phyloP scores from a whole-genome alignment of 2,329 filamentous ascomycete species.

The Cladosporium sp. region DNA sequence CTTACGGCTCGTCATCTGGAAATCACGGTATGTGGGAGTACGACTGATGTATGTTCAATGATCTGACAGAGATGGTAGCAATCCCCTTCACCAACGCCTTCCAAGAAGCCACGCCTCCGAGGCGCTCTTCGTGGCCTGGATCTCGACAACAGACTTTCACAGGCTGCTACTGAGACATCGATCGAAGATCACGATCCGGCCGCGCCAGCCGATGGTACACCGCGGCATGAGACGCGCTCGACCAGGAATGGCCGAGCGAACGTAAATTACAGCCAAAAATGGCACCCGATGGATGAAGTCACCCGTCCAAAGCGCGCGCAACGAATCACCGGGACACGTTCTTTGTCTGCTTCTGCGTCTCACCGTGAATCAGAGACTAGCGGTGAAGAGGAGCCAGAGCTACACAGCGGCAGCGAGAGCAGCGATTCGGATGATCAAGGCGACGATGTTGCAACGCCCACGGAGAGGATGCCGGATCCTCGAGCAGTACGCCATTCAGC shows the following conservation, averaged over 20 bases:
- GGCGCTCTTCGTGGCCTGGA: constrained; percentile 6
- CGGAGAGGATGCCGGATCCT: constrained; percentile 17
- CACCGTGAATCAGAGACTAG: neutral
- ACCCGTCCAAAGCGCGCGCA: constrained; percentile 17
- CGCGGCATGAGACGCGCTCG: constrained; percentile 17
- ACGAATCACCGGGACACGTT: constrained; percentile 3
- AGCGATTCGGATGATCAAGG: neutral
- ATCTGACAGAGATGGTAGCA: neutral
- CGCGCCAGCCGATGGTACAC: constrained; percentile 5
- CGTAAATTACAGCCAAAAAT: constrained; percentile 20
- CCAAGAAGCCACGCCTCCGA: constrained; percentile 5
- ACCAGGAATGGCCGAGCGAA: constrained; percentile 15
- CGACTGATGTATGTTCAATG: neutral
- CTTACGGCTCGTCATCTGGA: neutral
- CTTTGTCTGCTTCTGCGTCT: neutral
- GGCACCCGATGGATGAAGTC: constrained; percentile 25
- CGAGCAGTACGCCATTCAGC: constrained; percentile 21
- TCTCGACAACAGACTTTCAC: neutral
- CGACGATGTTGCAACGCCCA: neutral
- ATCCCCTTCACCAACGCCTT: neutral
- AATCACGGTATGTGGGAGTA: neutral
- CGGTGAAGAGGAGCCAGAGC: constrained; percentile 6
- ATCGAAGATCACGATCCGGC: constrained; percentile 15
- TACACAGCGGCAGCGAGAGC: constrained; percentile 6
- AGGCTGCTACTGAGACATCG: neutral